Conservation (phyloP, 495 filamentous ascomycete genomes). For the Peziza echinospora region DNA sequence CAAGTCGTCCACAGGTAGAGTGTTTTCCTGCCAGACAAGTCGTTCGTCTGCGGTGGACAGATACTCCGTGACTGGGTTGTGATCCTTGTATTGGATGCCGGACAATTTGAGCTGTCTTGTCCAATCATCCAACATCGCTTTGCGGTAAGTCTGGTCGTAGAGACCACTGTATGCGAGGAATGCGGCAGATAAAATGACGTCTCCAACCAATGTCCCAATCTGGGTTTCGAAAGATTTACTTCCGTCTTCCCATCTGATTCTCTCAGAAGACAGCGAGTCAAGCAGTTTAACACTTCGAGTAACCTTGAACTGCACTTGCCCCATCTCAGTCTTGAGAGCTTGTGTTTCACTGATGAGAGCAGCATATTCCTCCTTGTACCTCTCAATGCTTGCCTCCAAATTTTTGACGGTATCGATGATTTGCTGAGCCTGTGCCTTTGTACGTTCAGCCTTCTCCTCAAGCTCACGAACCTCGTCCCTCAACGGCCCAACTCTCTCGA, state of each 20-base stretch:
- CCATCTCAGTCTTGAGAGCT: constrained; percentile 93
- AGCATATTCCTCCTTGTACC: constrained; percentile 95
- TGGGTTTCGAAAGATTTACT: constrained; percentile 97
- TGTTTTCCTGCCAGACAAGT: constrained; percentile 79
- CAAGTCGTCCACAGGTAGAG: constrained; percentile 93
- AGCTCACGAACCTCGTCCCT: constrained; percentile 74
- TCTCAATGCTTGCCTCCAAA: constrained; percentile 75
- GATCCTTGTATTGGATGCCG: constrained; percentile 74
- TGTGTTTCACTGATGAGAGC: constrained; percentile 91
- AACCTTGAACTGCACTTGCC: constrained; percentile 88
- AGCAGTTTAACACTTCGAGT: constrained; percentile 85
- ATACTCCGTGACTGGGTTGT: constrained; percentile 89
- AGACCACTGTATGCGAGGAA: constrained; percentile 97
- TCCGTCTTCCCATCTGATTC: constrained; percentile 79
- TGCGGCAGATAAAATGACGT: constrained; percentile 81
- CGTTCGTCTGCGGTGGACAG: constrained; percentile 91
- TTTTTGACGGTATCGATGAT: constrained; percentile 67
- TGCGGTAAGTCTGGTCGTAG: constrained; percentile 94
- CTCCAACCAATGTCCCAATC: constrained; percentile 86
- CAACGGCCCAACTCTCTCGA: constrained; percentile 83
- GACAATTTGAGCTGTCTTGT: constrained; percentile 73
- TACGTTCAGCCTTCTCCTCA: constrained; percentile 73
- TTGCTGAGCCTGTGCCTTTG: constrained; percentile 79
- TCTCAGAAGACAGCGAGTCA: constrained; percentile 83
- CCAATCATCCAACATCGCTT: constrained; percentile 96